phyloP scores from a whole-genome alignment of 2,329 filamentous ascomycete species.

The Beauveria australis region DNA sequence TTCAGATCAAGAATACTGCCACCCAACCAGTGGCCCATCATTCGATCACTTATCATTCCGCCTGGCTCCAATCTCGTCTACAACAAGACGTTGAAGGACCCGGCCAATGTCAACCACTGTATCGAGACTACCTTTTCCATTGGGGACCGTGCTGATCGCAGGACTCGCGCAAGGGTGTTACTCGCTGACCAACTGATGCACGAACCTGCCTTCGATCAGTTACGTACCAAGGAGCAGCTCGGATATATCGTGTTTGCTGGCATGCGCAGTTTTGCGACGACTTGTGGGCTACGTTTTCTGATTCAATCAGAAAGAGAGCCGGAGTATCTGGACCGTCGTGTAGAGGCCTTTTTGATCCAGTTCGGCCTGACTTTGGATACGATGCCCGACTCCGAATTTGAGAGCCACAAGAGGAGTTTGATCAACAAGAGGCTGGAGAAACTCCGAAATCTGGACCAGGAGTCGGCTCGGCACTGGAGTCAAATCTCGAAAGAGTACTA shows the following conservation, averaged over 20 bases:
- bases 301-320: constrained; percentile 88
- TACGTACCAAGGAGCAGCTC: constrained; percentile 93
- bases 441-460: constrained; percentile 81
- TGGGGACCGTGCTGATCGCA: constrained; percentile 60
- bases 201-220: constrained; percentile 88
- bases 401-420: constrained; percentile 82
- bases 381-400: constrained; percentile 80
- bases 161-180: constrained; percentile 65
- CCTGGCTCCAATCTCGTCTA: constrained; percentile 78
- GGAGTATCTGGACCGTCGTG: constrained; percentile 75
- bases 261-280: constrained; percentile 61
- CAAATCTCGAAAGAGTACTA: constrained; percentile 82
- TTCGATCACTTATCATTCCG: constrained; percentile 69
- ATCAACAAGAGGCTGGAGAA: constrained; percentile 84
- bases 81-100: constrained; percentile 71
- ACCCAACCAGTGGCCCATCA: constrained; percentile 69
- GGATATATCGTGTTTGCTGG: constrained; percentile 94
- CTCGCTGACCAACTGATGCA: constrained; percentile 85
- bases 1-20: constrained; percentile 69
- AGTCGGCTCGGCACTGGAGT: constrained; percentile 73
- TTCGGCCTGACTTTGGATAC: constrained; percentile 59
- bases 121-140: constrained; percentile 71
- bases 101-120: constrained; percentile 81
- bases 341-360: constrained; percentile 70
- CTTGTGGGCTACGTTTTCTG: constrained; percentile 77